Conservation (phyloP, 1,284 basidiomycete species). For the Boletellus deceptivus region DNA sequence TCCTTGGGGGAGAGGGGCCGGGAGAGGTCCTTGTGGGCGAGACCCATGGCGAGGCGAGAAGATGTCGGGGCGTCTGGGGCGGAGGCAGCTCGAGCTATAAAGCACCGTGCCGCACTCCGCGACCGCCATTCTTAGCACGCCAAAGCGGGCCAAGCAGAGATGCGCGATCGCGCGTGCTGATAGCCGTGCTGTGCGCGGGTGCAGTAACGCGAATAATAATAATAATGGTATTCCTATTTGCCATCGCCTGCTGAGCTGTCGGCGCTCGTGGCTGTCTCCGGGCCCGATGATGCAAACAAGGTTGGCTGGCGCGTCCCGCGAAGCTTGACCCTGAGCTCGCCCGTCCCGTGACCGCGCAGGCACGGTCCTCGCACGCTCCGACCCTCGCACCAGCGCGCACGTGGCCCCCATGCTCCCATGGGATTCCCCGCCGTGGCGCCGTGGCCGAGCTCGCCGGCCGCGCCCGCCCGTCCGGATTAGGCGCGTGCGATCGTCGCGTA, state of each 20-base stretch:
- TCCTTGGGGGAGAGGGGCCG: slow-evolving; percentile 59
- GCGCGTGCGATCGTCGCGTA: slow-evolving; percentile 20
- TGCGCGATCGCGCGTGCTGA: slow-evolving; percentile 30
- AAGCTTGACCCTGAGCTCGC: slow-evolving; percentile 25
- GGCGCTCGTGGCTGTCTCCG: slow-evolving; percentile 29
- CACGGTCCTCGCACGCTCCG: too few relatives aligned
- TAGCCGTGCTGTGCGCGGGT: slow-evolving; percentile 32
- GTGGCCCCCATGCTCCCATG: too few relatives aligned
- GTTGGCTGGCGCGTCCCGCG: slow-evolving; percentile 20
- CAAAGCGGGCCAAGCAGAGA: slow-evolving; percentile 23
- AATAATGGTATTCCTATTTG: slow-evolving; percentile 30
- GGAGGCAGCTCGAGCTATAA: slow-evolving; percentile 26
- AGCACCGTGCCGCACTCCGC: too few relatives aligned
- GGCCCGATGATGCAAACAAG: slow-evolving; percentile 18
- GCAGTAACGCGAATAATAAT: too few relatives aligned
- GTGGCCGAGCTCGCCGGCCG: slow-evolving; percentile 4
- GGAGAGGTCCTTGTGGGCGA: slow-evolving; percentile 30
- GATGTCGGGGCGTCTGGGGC: slow-evolving; percentile 14
- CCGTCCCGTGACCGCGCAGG: too few relatives aligned
- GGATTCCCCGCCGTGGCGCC: slow-evolving; percentile 19
- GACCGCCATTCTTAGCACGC: slow-evolving; percentile 9
- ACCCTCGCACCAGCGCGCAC: too few relatives aligned
- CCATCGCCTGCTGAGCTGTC: slow-evolving; percentile 32
- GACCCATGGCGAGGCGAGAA: slow-evolving; percentile 25
- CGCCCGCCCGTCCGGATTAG: too few relatives aligned